Base-by-base conservation (phyloP, 2,329 filamentous ascomycete genomes). In the Pseudogymnoascus verrucosus region DNA sequence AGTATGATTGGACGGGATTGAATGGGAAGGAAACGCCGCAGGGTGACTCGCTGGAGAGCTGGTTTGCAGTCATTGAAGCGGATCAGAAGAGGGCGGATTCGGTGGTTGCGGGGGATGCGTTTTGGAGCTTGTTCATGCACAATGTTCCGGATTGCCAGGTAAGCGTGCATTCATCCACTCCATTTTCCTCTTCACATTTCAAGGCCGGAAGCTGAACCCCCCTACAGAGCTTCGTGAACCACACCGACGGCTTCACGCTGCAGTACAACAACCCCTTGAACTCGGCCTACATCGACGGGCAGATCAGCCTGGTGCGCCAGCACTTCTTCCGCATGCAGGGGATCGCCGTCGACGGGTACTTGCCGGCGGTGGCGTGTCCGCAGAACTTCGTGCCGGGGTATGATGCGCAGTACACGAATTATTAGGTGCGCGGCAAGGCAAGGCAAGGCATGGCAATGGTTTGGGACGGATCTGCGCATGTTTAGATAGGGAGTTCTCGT, bases 51-150 rank as follows among this genome's bases (percentile, higher is more conserved):
- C 69, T 81, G 31, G 67, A 72, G 36, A 71, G 73, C 1, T 81
- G 78, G 71, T 79, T 76, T 66, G 68, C 70, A 21, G 70, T 75
- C 59, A 73, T 81, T 64, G 75, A 80, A 64, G 67, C 69, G 42
- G 76, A 71, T 8, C 64, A 68, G 62, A 66, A 64, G 28, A 14
- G 34, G 39, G 62, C 10, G 11, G 57, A 54, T 23, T 73, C 74
- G 0, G 72, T 73, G 0, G 75, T 75, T 2, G 73, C 71, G 3
- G 79, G 79, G 2, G 77, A 78, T 68, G 68, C 76, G 21, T 79
- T 80, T 68, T 80, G 78, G 78, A 79, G 77, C 65, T 67, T 80
- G 34, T 81, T 81, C 64, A 76, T 76, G 26, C 77, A 76, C 62
- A 75, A 80, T 63, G 72, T 76, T 10, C 78, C 77, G 0, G 73